Conservation (phyloP, 1,284 basidiomycete species). For the Taiwanofungus camphoratus region DNA sequence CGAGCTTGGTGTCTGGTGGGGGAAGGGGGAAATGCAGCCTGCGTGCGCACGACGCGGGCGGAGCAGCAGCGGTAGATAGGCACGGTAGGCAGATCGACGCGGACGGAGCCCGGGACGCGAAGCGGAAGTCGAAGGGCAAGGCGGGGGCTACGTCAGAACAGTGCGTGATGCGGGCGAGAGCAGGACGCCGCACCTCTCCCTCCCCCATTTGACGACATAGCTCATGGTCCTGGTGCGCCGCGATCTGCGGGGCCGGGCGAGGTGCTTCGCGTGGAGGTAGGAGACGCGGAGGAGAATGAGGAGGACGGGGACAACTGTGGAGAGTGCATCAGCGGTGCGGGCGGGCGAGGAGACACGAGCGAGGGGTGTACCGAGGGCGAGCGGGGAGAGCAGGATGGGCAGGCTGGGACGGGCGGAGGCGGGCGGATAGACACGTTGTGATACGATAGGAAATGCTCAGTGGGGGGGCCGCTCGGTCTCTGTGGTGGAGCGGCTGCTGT, state of each 20-base stretch:
- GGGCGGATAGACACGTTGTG: neutral
- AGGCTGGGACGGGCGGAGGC: neutral
- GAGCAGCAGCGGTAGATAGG: conserved; percentile 4
- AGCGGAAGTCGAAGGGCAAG: conserved; percentile 6
- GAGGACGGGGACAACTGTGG: conserved; percentile 23
- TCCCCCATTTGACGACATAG: conserved; percentile 60
- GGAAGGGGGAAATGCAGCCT: conserved; percentile 57
- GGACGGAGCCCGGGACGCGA: conserved; percentile 5
- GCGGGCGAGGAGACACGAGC: conserved; percentile 1
- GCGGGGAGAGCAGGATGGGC: conserved; percentile 22
- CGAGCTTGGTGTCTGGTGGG: conserved; percentile 46
- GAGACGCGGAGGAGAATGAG: conserved; percentile 29
- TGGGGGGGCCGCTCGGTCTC: neutral
- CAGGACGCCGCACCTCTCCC: conserved; percentile 37
- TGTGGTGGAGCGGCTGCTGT: neutral
- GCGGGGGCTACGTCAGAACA: conserved; percentile 9
- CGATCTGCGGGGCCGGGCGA: conserved; percentile 17
- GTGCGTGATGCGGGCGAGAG: conserved; percentile 10
- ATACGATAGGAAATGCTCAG: neutral
- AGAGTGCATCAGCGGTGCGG: conserved; percentile 10
- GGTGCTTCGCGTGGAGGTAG: conserved; percentile 24
- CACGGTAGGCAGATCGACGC: conserved; percentile 4
- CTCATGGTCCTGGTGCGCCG: conserved; percentile 32
- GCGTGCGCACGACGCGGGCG: conserved; percentile 4
- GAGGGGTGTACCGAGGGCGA: conserved; percentile 21